Evolutionary conservation across 441 rosid genomes (phyloP).

Genomic region (Viola pubescens): DNA sequence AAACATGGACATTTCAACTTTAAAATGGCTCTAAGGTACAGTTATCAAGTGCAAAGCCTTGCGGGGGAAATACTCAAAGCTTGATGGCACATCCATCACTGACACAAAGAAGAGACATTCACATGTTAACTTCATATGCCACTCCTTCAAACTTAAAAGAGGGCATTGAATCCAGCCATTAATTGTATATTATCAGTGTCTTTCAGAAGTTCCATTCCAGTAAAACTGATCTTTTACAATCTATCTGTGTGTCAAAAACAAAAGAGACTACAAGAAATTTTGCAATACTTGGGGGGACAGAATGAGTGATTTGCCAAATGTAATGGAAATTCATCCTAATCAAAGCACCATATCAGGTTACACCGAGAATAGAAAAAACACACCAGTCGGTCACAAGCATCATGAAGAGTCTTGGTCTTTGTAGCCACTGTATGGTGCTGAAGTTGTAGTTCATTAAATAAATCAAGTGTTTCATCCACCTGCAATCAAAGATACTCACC

Average conservation of each 20-base stretch:
- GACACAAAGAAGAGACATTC: no score
- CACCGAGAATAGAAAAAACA: conserved; percentile 16
- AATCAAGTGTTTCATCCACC: conserved; percentile 91
- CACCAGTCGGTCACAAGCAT: conserved; percentile 94
- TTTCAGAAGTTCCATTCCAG: no score
- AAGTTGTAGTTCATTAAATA: conserved; percentile 77
- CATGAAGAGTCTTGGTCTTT: conserved; percentile 98
- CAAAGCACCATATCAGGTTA: background rate
- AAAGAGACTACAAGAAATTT: no score
- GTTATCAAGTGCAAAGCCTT: background rate
- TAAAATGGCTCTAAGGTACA: conserved; percentile 2
- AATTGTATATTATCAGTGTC: no score
- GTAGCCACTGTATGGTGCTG: conserved; percentile 92
- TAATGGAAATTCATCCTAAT: background rate
- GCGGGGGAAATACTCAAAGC: no score
- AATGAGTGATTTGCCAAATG: background rate
- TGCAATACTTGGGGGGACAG: no score
- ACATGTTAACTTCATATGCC: no score
- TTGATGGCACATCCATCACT: no score
- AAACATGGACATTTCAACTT: background rate
- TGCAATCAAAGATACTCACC: conserved; percentile 21
- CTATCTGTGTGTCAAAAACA: no score
- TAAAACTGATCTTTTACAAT: no score
- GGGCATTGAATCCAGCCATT: no score
- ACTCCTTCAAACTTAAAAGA: no score